Base-by-base conservation (phyloP, 805 yeast genomes). In the Lipomyces spencermartinsiae region DNA sequence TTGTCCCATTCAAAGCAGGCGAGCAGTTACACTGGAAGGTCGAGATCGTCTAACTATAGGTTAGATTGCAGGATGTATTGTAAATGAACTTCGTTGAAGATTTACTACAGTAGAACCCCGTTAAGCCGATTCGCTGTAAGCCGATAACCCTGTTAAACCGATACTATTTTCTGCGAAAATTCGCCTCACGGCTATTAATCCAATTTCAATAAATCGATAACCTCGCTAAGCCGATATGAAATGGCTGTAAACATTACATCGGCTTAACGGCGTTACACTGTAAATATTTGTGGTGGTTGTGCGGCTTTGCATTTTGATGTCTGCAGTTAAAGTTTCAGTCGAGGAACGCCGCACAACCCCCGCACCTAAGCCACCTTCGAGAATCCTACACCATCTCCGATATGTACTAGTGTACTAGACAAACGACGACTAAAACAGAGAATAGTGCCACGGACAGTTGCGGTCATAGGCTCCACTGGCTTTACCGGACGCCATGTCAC, bases 1-100 rank as follows among this genome's bases (percentile, higher is more conserved):
- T 90, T 43, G 94, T 92, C 19, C 98, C 98, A 8, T 94, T 94
- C 83, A 84, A 83, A 73, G 93, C 97, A 7, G 97, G 97, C 19
- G 87, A 89, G 63, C 84, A 82, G 65, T 83, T 94, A 61, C 75
- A 82, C 39, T 94, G 96, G 92, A 78, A 57, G 29, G 67, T 57
- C 12, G 53, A 25, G 25, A 57, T 57, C 43, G 61, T 39, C 29
- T 61, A 56, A 16, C 16, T 10, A 37, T 37, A 9, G 1, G 16
- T 37, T 37, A 37, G 6, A 37, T 4, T 37, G 12, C 43, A 37
- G 16, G 43, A 16, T 10, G 43, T 37, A 10, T 12, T 37, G 4
- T 37, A 37, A 12, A 35, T n/a, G n/a, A n/a, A n/a, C n/a, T n/a
- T n/a, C n/a, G n/a, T n/a, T n/a, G n/a, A n/a, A n/a, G n/a, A n/a